Percentiles rank a stretch among this genome's conserved stretches.
phyloP scores from a whole-genome alignment of 805 yeast species.

The Pichia manshurica region DNA sequence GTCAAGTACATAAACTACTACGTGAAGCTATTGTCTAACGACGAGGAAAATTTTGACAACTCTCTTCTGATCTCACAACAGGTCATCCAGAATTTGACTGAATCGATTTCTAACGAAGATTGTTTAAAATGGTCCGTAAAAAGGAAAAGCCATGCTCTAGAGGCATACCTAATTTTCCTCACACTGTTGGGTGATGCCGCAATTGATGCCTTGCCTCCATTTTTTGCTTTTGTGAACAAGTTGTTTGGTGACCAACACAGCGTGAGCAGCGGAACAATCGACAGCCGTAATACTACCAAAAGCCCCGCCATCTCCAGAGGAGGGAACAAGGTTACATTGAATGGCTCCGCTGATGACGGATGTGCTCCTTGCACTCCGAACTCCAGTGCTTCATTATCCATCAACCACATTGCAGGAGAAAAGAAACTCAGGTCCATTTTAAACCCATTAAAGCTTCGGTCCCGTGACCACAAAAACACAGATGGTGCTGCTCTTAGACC shows the following conservation, averaged over 20 bases:
- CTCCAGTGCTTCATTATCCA: neutral
- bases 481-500: neutral
- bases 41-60: conserved; percentile 39
- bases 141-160: conserved; percentile 48
- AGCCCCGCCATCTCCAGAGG: neutral
- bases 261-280: neutral
- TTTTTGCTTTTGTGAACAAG: conserved; percentile 52
- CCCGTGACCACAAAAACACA: neutral
- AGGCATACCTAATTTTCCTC: conserved; percentile 70
- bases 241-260: conserved; percentile 18
- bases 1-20: conserved; percentile 64
- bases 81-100: conserved; percentile 39
- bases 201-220: conserved; percentile 44
- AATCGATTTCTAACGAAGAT: conserved; percentile 33
- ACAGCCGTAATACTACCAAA: neutral
- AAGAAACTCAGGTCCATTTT: neutral
- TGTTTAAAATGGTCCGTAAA: conserved; percentile 15
- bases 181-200: conserved; percentile 58
- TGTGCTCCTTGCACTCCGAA: conserved; percentile 14
- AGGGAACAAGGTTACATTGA: conserved; percentile 1
- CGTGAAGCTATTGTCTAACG: conserved; percentile 55
- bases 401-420: neutral
- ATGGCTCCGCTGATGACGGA: neutral
- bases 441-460: neutral
- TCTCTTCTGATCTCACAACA: conserved; percentile 44